Percentiles rank a stretch among this genome's conserved stretches.
These are phyloP conservation scores for Trichophyton verrucosum DNA, from an alignment of 2,329 filamentous ascomycete species.

Conservation along the genomic window DNA sequence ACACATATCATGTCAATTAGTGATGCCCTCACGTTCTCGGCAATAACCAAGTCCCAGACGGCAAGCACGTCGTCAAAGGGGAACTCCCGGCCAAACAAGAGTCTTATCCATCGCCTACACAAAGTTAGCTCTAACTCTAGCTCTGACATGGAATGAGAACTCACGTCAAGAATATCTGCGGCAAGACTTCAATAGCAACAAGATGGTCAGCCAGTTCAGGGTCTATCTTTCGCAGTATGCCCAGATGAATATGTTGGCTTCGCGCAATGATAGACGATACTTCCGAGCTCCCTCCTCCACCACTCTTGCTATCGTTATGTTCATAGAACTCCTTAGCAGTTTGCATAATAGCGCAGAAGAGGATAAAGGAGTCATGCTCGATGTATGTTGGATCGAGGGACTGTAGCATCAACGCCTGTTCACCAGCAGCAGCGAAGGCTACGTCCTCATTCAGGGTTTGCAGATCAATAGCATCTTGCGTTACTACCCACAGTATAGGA, in stretches of 20 bases:
- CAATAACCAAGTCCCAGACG: slow-evolving; percentile 86
- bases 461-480: slow-evolving; percentile 62
- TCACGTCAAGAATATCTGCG: slow-evolving; percentile 91
- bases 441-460: slow-evolving; percentile 22
- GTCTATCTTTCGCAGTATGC: slow-evolving; percentile 64
- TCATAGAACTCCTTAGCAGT: slow-evolving; percentile 79
- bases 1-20: slow-evolving; percentile 86
- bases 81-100: slow-evolving; percentile 89
- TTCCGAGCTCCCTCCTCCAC: slow-evolving; percentile 27
- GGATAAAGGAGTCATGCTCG: slow-evolving; percentile 79
- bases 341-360: slow-evolving; percentile 83
- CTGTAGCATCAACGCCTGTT: slow-evolving; percentile 47
- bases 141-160: slow-evolving; percentile 17
- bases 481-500: slow-evolving; percentile 72
- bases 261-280: slow-evolving; percentile 67
- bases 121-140: slow-evolving; percentile 3
- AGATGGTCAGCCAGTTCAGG: slow-evolving; percentile 74
- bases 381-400: slow-evolving; percentile 61
- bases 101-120: slow-evolving; percentile 72
- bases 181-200: slow-evolving; percentile 73
- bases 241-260: slow-evolving; percentile 76
- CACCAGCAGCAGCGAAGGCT: slow-evolving; percentile 17
- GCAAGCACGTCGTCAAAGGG: slow-evolving; percentile 70
- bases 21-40: slow-evolving; percentile 66
- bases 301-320: slow-evolving; percentile 39